A percentile compares a stretch with the other conserved stretches of the same genome.
Evolutionary conservation across 495 filamentous ascomycete genomes (phyloP).

Genomic region (Aspergillus egyptiacus): DNA sequence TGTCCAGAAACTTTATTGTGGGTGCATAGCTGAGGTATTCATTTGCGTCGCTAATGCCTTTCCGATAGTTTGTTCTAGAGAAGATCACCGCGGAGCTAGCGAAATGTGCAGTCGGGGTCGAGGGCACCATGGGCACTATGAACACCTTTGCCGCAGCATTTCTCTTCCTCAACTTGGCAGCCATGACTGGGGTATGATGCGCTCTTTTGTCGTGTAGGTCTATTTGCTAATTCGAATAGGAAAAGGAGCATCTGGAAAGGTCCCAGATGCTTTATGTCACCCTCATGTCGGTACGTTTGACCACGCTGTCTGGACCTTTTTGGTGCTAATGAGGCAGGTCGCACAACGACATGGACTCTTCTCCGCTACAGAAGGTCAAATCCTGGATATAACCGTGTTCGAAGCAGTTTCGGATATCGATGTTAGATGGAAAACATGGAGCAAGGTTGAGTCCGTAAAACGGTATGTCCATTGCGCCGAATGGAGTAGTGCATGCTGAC

Average conservation of each 20-base stretch:
- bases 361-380: conserved; percentile 40
- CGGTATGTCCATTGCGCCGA: conserved; percentile 25
- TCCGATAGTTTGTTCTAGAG: conserved; percentile 33
- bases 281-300: conserved; percentile 41
- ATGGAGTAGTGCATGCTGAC: background rate
- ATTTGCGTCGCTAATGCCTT: conserved; percentile 9
- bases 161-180: conserved; percentile 44
- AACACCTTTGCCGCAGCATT: conserved; percentile 44
- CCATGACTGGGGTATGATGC: conserved; percentile 42
- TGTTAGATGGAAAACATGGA: conserved; percentile 49
- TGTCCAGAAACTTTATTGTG: conserved; percentile 42
- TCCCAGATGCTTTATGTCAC: conserved; percentile 48
- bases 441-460: conserved; percentile 46
- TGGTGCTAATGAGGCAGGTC: conserved; percentile 23
- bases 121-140: conserved; percentile 34
- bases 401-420: conserved; percentile 43
- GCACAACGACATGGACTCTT: conserved; percentile 49
- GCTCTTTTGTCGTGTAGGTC: background rate
- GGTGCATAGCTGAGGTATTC: background rate
- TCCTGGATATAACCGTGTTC: conserved; percentile 42
- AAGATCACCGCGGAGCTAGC: conserved; percentile 38
- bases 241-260: conserved; percentile 41
- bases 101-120: conserved; percentile 32
- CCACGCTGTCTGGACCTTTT: background rate
- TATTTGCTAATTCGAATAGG: conserved; percentile 25